phyloP scores from a whole-genome alignment of 1,139 yeast genomes.

The Hansenula sp. region DNA sequence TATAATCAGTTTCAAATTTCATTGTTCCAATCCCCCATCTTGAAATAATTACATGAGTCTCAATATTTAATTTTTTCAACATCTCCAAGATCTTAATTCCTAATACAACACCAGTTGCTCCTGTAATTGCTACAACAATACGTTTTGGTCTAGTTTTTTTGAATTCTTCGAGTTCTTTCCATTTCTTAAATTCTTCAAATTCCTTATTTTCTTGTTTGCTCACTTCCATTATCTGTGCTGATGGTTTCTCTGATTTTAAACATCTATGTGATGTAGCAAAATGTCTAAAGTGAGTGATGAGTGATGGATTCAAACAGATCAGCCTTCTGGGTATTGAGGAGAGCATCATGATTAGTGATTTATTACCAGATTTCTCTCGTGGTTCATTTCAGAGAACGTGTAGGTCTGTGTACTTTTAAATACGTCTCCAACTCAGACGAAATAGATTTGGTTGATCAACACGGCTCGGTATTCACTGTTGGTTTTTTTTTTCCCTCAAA shows the following conservation, averaged over 20 bases:
- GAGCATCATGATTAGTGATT: too few species aligned
- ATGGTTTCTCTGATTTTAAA: neutral
- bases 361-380: too few species aligned
- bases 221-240: neutral
- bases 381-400: too few species aligned
- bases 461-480: too few species aligned
- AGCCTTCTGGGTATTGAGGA: too few species aligned
- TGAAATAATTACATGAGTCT: constrained; percentile 21
- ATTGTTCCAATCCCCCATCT: constrained; percentile 23
- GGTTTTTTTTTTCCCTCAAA: too few species aligned
- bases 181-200: neutral
- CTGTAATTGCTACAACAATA: constrained; percentile 22
- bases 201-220: neutral
- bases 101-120: constrained; percentile 21
- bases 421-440: too few species aligned
- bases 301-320: too few species aligned
- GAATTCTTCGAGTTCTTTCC: neutral
- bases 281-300: too few species aligned
- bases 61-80: constrained; percentile 13
- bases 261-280: neutral
- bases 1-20: constrained; percentile 22
- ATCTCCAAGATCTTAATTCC: constrained; percentile 17
- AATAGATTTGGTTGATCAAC: too few species aligned
- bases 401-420: too few species aligned
- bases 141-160: constrained; percentile 8